phyloP scores from a whole-genome alignment of 1,139 yeast species.

The Blastobotrys persicus region DNA sequence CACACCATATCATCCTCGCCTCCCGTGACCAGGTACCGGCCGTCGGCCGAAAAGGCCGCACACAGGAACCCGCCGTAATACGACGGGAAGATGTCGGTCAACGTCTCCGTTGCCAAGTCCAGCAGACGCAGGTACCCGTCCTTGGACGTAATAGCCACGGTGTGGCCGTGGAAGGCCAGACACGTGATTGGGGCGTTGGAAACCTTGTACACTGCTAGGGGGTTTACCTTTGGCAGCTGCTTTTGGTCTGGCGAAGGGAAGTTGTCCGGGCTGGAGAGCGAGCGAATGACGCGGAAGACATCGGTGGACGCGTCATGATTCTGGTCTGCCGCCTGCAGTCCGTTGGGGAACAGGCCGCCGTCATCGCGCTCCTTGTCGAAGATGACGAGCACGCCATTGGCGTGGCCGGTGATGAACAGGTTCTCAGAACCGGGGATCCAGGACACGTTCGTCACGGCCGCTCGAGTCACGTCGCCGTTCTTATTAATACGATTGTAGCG shows the following conservation, averaged over 20 bases:
- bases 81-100: constrained; percentile 62
- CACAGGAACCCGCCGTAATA: constrained; percentile 67
- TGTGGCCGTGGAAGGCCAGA: constrained; percentile 39
- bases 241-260: constrained; percentile 4
- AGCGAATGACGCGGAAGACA: constrained; percentile 30
- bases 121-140: constrained; percentile 66
- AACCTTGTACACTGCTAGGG: constrained; percentile 61
- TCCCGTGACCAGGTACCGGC: constrained; percentile 54
- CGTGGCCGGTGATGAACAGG: constrained; percentile 42
- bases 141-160: constrained; percentile 55
- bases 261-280: constrained; percentile 17
- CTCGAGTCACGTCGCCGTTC: constrained; percentile 40
- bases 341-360: constrained; percentile 28
- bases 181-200: constrained; percentile 58
- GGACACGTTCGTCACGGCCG: constrained; percentile 40
- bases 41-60: constrained; percentile 62
- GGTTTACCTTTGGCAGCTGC: constrained; percentile 33
- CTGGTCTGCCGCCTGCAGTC: constrained; percentile 20
- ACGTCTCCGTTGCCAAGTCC: constrained; percentile 47
- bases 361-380: constrained; percentile 46
- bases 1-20: constrained; percentile 46
- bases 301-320: constrained; percentile 29
- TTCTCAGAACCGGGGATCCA: constrained; percentile 44
- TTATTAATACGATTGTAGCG: constrained; percentile 53
- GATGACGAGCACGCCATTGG: constrained; percentile 42